phyloP scores from a whole-genome alignment of 106 monocot species.

The Posidonia australis region DNA sequence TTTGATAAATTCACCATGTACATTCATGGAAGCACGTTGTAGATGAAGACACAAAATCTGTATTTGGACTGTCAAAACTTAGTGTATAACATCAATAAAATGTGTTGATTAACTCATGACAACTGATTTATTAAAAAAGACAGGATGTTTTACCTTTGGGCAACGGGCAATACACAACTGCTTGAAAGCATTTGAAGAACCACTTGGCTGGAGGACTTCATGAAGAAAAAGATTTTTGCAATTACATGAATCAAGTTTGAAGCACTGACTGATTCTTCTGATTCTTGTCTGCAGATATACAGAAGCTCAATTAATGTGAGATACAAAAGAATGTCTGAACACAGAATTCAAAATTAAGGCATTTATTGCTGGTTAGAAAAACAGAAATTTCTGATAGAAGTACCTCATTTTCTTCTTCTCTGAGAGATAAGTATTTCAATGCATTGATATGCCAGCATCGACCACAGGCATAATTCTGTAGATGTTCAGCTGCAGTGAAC shows the following conservation, averaged over 20 bases:
- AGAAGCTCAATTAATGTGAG: not conserved
- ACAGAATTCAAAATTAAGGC: not conserved
- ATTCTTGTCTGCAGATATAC: slow-evolving; percentile 39
- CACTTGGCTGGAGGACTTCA: slow-evolving; percentile 39
- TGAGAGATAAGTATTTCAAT: slow-evolving; percentile 43
- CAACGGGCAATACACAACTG: slow-evolving; percentile 44
- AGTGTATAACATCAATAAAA: not conserved
- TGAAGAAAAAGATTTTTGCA: slow-evolving; percentile 45
- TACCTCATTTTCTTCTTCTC: slow-evolving; percentile 54
- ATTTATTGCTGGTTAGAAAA: not conserved
- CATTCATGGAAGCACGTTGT: slow-evolving; percentile 60
- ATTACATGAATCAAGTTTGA: slow-evolving; percentile 56
- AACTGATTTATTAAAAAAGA: not conserved
- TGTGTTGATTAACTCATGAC: not conserved
- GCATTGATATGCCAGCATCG: slow-evolving; percentile 70
- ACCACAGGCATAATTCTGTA: slow-evolving; percentile 58
- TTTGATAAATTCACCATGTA: slow-evolving; percentile 60
- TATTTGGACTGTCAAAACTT: slow-evolving; percentile 10
- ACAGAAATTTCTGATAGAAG: too few relatives aligned
- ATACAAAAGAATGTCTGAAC: not conserved
- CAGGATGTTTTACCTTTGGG: slow-evolving; percentile 46
- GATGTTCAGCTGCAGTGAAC: slow-evolving; percentile 47
- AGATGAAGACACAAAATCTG: slow-evolving; percentile 90
- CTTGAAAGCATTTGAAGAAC: slow-evolving; percentile 50
- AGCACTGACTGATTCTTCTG: slow-evolving; percentile 35